Percentiles rank a stretch among this genome's conserved stretches.
These are phyloP conservation scores for Populus nigra DNA, from an alignment of 345 rosid species.

Conservation along the genomic window DNA sequence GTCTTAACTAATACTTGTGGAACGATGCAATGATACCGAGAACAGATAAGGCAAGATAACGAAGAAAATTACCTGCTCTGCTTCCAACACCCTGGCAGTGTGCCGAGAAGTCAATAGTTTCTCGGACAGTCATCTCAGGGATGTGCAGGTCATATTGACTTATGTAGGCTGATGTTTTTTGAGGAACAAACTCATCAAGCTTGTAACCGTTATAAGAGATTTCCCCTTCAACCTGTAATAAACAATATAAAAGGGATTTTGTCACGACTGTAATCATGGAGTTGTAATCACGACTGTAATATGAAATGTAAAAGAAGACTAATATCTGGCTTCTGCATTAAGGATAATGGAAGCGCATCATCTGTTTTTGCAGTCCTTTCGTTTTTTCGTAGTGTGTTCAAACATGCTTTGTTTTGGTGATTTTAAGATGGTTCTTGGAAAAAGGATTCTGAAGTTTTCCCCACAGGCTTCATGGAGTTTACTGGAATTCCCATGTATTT, in stretches of 20 bases:
- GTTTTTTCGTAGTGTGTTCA: too few species aligned
- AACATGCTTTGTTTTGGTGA: too few species aligned
- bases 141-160: slow-evolving; percentile 12
- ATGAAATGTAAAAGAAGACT: too few species aligned
- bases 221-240: slow-evolving; percentile 52
- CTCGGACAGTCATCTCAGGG: slow-evolving; percentile 13
- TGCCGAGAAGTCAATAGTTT: slow-evolving; percentile 38
- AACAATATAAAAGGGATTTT: background rate
- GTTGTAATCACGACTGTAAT: too few species aligned
- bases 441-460: too few species aligned
- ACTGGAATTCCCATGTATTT: too few species aligned
- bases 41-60: background rate
- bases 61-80: background rate
- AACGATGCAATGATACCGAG: background rate
- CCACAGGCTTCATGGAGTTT: too few species aligned
- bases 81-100: slow-evolving; percentile 77
- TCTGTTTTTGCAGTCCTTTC: too few species aligned
- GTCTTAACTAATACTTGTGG: background rate
- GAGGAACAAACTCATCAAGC: slow-evolving; percentile 12
- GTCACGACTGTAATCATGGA: too few species aligned
- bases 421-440: too few species aligned
- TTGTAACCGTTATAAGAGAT: slow-evolving; percentile 8
- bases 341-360: too few species aligned
- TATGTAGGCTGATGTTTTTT: slow-evolving; percentile 16
- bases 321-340: too few species aligned